A percentile compares a stretch with the other conserved stretches of the same genome.
phyloP scores from a whole-genome alignment of 2,329 filamentous ascomycete genomes.

The Aureobasidium lini region DNA sequence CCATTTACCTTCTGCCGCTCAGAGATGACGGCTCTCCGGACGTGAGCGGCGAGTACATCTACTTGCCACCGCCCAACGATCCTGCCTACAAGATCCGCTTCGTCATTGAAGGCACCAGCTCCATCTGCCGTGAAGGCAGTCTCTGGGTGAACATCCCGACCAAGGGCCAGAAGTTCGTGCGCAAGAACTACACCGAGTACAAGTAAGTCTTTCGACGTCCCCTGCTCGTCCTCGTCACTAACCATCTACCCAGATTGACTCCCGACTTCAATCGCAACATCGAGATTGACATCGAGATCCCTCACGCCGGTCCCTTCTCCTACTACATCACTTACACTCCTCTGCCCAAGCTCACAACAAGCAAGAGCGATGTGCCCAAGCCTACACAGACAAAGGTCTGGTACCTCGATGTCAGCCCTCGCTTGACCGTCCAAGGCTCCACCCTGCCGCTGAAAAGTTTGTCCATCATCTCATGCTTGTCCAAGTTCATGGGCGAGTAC shows the following conservation, averaged over 20 bases:
- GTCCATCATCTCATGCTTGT: slow-evolving; percentile 87
- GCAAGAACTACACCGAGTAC: slow-evolving; percentile 76
- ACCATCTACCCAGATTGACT: slow-evolving; percentile 53
- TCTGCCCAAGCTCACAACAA: slow-evolving; percentile 66
- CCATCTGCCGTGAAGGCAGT: slow-evolving; percentile 88
- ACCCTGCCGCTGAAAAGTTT: slow-evolving; percentile 77
- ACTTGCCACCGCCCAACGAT: slow-evolving; percentile 71
- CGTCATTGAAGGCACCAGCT: slow-evolving; percentile 87
- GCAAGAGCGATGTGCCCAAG: slow-evolving; percentile 41
- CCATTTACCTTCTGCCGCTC: slow-evolving; percentile 78
- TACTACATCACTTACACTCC: slow-evolving; percentile 92
- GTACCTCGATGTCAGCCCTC: slow-evolving; percentile 90
- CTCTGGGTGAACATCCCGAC: slow-evolving; percentile 94
- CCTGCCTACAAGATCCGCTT: slow-evolving; percentile 73
- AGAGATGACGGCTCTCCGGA: slow-evolving; percentile 90
- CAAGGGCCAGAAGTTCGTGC: slow-evolving; percentile 65
- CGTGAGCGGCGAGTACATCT: slow-evolving; percentile 83
- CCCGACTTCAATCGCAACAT: slow-evolving; percentile 91
- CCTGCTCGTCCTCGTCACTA: background rate
- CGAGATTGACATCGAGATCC: slow-evolving; percentile 80
- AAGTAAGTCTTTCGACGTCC: slow-evolving; percentile 53
- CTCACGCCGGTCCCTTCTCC: slow-evolving; percentile 77
- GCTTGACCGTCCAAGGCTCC: slow-evolving; percentile 63
- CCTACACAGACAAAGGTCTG: slow-evolving; percentile 60
- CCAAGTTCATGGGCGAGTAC: slow-evolving; percentile 96